Conservation (phyloP, 768 basidiomycete species). For the Boletellus ananas region DNA sequence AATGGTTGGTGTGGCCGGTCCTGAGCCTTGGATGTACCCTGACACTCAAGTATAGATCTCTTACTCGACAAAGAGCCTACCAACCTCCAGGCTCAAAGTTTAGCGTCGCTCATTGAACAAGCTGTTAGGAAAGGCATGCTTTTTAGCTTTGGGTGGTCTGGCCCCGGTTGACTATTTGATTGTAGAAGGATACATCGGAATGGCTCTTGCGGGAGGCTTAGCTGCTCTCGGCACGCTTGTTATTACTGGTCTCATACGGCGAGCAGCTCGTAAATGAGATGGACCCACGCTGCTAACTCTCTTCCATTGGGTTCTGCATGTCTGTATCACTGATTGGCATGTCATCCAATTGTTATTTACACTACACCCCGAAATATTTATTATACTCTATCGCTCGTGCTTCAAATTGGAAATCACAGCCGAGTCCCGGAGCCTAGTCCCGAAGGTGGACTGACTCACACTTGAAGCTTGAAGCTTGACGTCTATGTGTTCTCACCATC, state of each 20-base stretch:
- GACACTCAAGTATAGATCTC: slow-evolving; percentile 48
- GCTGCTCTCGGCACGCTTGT: slow-evolving; percentile 80
- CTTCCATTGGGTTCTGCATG: slow-evolving; percentile 7
- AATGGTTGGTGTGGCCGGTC: slow-evolving; percentile 61
- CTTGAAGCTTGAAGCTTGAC: neutral
- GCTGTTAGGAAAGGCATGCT: slow-evolving; percentile 73
- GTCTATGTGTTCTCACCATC: neutral
- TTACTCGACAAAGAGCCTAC: slow-evolving; percentile 89
- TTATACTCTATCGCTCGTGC: slow-evolving; percentile 21
- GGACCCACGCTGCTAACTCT: slow-evolving; percentile 11
- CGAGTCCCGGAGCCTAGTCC: too few species aligned
- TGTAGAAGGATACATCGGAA: slow-evolving; percentile 96
- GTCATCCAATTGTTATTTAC: slow-evolving; percentile 10
- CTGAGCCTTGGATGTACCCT: neutral
- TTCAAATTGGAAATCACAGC: neutral
- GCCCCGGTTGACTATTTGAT: neutral
- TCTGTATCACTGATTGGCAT: slow-evolving; percentile 13
- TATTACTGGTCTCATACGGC: slow-evolving; percentile 78
- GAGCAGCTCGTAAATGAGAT: slow-evolving; percentile 54
- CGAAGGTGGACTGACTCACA: too few species aligned
- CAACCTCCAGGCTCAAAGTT: slow-evolving; percentile 89
- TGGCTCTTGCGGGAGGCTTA: slow-evolving; percentile 90
- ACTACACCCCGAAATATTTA: slow-evolving; percentile 18
- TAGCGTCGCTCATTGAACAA: slow-evolving; percentile 81
- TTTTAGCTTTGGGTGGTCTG: neutral